These are phyloP conservation scores for Sordariomycetes sp. DNA, from an alignment of 2,329 filamentous ascomycete genomes.

Conservation along the genomic window DNA sequence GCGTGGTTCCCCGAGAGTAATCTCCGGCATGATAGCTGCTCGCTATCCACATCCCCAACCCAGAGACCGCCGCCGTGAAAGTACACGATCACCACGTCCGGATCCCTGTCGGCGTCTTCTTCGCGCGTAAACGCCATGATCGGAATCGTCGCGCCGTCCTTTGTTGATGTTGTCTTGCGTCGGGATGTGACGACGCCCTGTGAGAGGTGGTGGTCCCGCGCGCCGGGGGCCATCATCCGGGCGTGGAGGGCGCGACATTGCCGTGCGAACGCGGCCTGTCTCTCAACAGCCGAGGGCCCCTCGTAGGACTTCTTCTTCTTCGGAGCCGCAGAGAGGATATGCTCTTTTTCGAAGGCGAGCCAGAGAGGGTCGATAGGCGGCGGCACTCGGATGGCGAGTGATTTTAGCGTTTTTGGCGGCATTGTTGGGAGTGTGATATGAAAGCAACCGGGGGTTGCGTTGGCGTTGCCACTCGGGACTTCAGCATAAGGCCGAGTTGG, in stretches of 20 bases:
- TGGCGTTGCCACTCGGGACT: neutral
- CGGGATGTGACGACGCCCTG: slow-evolving; percentile 17
- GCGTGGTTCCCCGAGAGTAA: slow-evolving; percentile 17
- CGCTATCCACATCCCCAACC: slow-evolving; percentile 36
- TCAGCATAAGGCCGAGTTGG: neutral
- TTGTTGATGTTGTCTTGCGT: slow-evolving; percentile 18
- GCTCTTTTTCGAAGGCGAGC: slow-evolving; percentile 23
- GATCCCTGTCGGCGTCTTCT: slow-evolving; percentile 4
- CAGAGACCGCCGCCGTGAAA: slow-evolving; percentile 36
- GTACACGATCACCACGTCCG: slow-evolving; percentile 26
- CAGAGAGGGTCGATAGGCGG: slow-evolving; percentile 29
- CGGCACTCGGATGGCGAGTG: slow-evolving; percentile 17
- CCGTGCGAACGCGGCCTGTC: slow-evolving; percentile 27
- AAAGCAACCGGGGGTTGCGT: slow-evolving; percentile 1
- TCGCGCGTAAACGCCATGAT: slow-evolving; percentile 21
- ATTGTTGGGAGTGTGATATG: neutral
- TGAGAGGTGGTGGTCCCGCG: slow-evolving; percentile 24
- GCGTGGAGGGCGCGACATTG: slow-evolving; percentile 26
- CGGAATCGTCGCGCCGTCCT: slow-evolving; percentile 22
- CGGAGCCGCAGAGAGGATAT: slow-evolving; percentile 13
- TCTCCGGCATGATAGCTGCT: slow-evolving; percentile 34
- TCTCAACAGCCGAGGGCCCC: slow-evolving; percentile 16
- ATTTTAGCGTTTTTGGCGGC: slow-evolving; percentile 7
- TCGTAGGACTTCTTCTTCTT: slow-evolving; percentile 15
- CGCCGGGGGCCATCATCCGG: slow-evolving; percentile 21